Percentiles rank a stretch among this genome's conserved stretches.
These are phyloP conservation scores for Colletotrichum zoysiae DNA, from an alignment of 2,329 filamentous ascomycete species.

Conservation along the genomic window DNA sequence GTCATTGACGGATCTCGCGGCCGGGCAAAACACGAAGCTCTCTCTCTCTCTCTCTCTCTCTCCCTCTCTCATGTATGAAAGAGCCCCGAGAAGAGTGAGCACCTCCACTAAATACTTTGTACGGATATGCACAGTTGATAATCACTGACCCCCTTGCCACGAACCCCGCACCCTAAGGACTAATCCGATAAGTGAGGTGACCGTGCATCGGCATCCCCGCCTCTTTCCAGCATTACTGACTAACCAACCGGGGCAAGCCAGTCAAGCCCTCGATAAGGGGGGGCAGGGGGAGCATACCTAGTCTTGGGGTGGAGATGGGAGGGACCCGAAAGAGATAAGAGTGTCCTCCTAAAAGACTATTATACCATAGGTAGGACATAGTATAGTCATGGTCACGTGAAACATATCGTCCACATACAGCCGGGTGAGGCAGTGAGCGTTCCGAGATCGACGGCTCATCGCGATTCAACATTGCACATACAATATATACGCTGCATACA, in stretches of 20 bases:
- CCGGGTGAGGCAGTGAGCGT: not conserved
- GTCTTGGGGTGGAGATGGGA: not conserved
- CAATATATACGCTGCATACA: no score
- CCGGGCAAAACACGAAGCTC: constrained; percentile 28
- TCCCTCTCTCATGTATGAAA: no score
- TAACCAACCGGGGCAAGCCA: constrained; percentile 1
- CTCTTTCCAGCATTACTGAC: not conserved
- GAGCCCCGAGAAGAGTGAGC: constrained; percentile 12
- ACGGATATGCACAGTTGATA: not conserved
- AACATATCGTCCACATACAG: not conserved
- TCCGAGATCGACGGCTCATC: constrained; percentile 13
- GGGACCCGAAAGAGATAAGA: constrained; percentile 11
- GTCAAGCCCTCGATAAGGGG: constrained; percentile 5
- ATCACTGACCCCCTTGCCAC: not conserved
- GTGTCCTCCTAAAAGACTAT: no score
- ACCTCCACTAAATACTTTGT: constrained; percentile 34
- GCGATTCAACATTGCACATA: not conserved
- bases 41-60: not conserved
- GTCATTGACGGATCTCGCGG: constrained; percentile 32
- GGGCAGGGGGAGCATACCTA: not conserved
- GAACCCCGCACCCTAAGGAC: constrained; percentile 20
- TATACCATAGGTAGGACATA: no score
- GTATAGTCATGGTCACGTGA: constrained; percentile 16
- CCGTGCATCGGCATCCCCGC: constrained; percentile 8
- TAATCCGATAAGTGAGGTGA: constrained; percentile 26